Percentiles rank a stretch among this genome's conserved stretches.
Evolutionary conservation across 2,329 filamentous ascomycete species (phyloP).

Genomic region (Colletotrichum salicis): DNA sequence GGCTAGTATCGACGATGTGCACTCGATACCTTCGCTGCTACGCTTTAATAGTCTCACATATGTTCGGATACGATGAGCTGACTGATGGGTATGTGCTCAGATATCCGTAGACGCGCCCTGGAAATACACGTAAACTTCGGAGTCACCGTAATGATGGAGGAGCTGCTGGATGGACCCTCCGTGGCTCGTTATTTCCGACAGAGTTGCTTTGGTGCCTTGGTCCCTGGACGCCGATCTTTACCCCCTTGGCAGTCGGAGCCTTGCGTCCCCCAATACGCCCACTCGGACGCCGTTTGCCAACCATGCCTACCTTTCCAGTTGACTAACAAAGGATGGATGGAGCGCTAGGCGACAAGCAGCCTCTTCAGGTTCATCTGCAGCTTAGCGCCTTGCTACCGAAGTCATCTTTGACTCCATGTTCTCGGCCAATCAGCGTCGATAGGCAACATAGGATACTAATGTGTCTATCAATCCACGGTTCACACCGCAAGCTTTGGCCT

Average conservation of each 20-base stretch:
- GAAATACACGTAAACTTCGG: constrained; percentile 17
- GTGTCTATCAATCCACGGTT: not conserved
- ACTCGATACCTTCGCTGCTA: not conserved
- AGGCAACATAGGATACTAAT: not conserved
- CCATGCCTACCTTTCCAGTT: constrained; percentile 8
- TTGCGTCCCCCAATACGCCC: constrained; percentile 7
- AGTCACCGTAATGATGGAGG: constrained; percentile 36
- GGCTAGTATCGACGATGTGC: not conserved
- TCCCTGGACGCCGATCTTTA: constrained; percentile 30
- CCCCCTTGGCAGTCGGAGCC: constrained; percentile 26
- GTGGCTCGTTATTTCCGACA: constrained; percentile 31
- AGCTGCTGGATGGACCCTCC: constrained; percentile 23
- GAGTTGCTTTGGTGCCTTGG: constrained; percentile 12
- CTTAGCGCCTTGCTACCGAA: constrained; percentile 8
- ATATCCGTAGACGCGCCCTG: not conserved
- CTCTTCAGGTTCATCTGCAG: not conserved
- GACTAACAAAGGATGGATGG: constrained; percentile 25
- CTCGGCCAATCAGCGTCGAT: constrained; percentile 9
- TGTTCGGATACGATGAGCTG: not conserved
- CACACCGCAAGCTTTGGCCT: not conserved
- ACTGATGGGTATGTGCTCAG: constrained; percentile 9
- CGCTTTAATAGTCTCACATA: not conserved
- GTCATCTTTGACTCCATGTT: constrained; percentile 8
- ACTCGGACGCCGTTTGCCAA: constrained; percentile 23
- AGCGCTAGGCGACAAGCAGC: constrained; percentile 18